phyloP scores from a whole-genome alignment of 163 green algal species.

The Chlamydomonas reinhardtii region DNA sequence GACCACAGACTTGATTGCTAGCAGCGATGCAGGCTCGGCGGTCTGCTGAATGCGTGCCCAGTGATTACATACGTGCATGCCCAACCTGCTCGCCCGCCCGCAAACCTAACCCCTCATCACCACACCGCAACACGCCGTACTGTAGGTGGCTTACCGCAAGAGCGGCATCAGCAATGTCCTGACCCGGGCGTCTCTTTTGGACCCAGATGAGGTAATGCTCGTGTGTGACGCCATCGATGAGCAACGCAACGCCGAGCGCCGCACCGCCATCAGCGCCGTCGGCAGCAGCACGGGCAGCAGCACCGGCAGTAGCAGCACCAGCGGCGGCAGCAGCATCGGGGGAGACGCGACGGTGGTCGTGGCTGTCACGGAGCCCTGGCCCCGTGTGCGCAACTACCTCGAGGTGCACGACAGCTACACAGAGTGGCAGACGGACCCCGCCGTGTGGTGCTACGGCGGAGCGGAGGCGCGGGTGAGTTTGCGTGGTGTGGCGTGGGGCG shows the following conservation, averaged over 20 bases:
- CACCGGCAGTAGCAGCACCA: too few species aligned
- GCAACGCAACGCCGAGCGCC: not conserved
- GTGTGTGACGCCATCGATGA: not conserved
- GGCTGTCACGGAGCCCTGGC: not conserved
- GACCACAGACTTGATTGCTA: too few species aligned
- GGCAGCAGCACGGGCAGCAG: too few species aligned
- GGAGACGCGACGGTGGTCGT: not conserved
- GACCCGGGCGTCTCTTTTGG: not conserved
- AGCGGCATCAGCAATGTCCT: not conserved
- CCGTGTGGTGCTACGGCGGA: not conserved
- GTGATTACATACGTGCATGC: too few species aligned
- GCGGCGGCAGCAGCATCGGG: too few species aligned
- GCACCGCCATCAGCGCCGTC: too few species aligned
- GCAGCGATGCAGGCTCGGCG: too few species aligned
- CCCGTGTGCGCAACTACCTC: not conserved
- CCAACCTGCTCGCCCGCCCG: too few species aligned
- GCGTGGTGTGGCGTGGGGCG: not conserved
- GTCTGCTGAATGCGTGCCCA: too few species aligned
- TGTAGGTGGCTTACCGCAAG: not conserved
- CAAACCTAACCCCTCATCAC: too few species aligned
- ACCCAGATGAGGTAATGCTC: not conserved
- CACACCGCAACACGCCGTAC: too few species aligned
- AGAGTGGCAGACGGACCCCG: not conserved
- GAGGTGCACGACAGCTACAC: not conserved
- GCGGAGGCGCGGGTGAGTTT: not conserved